Evolutionary conservation across 1,139 yeast genomes (phyloP).

Genomic region (Spencermartinsiella ligniputridi): DNA sequence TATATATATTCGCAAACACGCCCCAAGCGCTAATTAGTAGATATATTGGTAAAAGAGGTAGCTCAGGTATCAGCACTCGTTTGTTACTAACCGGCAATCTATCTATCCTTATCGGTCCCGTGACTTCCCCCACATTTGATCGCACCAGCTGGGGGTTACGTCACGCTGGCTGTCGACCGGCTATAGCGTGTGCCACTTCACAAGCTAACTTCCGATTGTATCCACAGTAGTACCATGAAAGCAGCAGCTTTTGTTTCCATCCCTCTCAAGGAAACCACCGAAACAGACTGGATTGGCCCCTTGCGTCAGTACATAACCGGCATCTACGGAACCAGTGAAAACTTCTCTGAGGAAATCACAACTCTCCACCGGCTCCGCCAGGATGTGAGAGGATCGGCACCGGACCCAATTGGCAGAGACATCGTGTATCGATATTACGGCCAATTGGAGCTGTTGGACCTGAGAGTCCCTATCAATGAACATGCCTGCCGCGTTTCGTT

Average conservation of each 20-base stretch:
- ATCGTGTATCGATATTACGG: constrained; percentile 70
- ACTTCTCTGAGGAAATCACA: constrained; percentile 53
- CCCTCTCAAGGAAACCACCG: constrained; percentile 53
- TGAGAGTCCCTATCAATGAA: constrained; percentile 64
- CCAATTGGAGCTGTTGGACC: constrained; percentile 73
- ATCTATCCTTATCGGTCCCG: neutral
- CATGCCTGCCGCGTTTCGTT: constrained; percentile 59
- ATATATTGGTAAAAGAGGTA: no score
- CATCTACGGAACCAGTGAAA: constrained; percentile 59
- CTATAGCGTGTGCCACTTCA: no score
- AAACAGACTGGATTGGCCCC: constrained; percentile 63
- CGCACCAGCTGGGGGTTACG: no score
- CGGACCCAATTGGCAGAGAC: constrained; percentile 40
- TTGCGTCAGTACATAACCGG: constrained; percentile 55
- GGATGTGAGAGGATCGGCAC: constrained; percentile 51
- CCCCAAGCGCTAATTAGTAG: no score
- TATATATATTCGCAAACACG: no score
- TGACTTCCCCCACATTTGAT: neutral
- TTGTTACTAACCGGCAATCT: no score
- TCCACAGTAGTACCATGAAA: constrained; percentile 22
- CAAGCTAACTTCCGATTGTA: neutral
- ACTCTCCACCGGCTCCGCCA: constrained; percentile 57
- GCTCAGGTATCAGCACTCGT: no score
- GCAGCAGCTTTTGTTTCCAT: constrained; percentile 36
- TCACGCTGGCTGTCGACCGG: no score